Percentiles rank a stretch among this genome's conserved stretches.
Conservation (phyloP, 805 yeast species). For the Yamadazyma paraphyllophila region DNA sequence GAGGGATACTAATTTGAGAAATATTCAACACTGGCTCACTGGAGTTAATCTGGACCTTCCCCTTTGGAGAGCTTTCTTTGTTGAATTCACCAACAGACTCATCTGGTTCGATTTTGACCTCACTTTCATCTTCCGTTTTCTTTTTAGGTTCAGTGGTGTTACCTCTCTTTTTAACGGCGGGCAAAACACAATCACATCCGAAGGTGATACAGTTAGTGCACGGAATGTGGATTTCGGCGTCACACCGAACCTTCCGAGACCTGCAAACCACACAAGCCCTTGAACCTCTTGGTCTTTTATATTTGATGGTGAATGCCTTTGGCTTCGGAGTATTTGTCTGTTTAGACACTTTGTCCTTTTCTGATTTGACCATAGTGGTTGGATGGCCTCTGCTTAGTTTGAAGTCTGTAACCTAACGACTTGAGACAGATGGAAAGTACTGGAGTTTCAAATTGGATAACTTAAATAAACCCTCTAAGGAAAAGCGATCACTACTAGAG, state of each 20-base stretch:
- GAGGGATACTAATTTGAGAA: conserved; percentile 41
- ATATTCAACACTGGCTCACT: conserved; percentile 43
- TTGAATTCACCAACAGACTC: neutral
- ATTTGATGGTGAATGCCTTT: conserved; percentile 45
- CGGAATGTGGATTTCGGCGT: conserved; percentile 54
- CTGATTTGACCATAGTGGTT: conserved; percentile 14
- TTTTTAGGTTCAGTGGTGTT: conserved; percentile 16
- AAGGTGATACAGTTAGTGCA: conserved; percentile 64
- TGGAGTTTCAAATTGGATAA: too few species aligned
- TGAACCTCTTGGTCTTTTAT: conserved; percentile 59
- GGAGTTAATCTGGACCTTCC: conserved; percentile 11
- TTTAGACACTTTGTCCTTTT: conserved; percentile 16
- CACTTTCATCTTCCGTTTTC: conserved; percentile 1
- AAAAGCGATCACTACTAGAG: neutral
- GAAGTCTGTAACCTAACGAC: too few species aligned
- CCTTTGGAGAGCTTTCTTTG: conserved; percentile 7
- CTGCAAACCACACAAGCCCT: conserved; percentile 79
- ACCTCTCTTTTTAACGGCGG: conserved; percentile 53
- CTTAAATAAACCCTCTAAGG: neutral
- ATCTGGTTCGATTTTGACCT: conserved; percentile 2
- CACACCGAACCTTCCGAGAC: conserved; percentile 77
- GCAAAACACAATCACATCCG: conserved; percentile 68
- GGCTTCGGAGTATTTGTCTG: conserved; percentile 22
- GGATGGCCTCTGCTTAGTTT: neutral
- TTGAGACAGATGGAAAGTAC: too few species aligned